A percentile compares a stretch with the other conserved stretches of the same genome.
Conservation (phyloP, 768 basidiomycete genomes). For the Termitomyces sp. region DNA sequence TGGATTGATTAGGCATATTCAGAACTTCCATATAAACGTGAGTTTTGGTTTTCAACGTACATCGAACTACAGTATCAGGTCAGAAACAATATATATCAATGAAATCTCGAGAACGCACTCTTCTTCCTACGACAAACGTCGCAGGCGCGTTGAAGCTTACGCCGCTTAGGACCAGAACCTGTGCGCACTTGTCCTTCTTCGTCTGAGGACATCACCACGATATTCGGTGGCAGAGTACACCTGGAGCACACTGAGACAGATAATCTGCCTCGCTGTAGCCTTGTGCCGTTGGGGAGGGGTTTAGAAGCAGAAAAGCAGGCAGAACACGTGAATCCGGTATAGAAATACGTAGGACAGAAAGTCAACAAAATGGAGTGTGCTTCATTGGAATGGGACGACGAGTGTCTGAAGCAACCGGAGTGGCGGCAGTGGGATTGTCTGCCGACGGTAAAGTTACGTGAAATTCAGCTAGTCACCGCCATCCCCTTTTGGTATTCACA, state of each 20-base stretch:
- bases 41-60: conserved; percentile 33
- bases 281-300: background rate
- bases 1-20: conserved; percentile 21
- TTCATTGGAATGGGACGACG: conserved; percentile 7
- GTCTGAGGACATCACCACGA: conserved; percentile 13
- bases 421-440: conserved; percentile 2
- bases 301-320: background rate
- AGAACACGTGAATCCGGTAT: background rate
- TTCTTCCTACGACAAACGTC: conserved; percentile 85
- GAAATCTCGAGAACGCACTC: conserved; percentile 40
- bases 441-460: conserved; percentile 8
- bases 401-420: background rate
- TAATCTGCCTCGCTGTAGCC: background rate
- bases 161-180: conserved; percentile 34
- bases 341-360: background rate
- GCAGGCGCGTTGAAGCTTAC: conserved; percentile 74
- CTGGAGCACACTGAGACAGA: conserved; percentile 8
- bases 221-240: background rate
- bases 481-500: conserved; percentile 11
- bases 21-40: background rate
- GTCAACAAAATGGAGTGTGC: background rate
- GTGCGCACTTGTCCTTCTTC: conserved; percentile 7
- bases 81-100: background rate
- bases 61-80: conserved; percentile 47
- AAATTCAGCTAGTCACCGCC: conserved; percentile 6